phyloP scores from a whole-genome alignment of 225 moss, liverwort and hornwort genomes.

The Bryoerythrophyllum caledonicum region DNA sequence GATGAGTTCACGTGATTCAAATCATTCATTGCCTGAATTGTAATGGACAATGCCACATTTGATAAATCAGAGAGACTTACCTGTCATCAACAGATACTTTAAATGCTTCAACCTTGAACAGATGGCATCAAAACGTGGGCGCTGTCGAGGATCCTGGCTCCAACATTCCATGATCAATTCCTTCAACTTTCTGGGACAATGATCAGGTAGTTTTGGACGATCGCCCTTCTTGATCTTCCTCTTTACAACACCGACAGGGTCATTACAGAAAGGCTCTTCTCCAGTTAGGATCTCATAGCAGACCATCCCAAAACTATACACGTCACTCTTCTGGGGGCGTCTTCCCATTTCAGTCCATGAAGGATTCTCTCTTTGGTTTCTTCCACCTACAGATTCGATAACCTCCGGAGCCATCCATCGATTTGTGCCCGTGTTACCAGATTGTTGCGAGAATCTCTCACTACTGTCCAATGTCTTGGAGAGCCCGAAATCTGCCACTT shows the following conservation, averaged over 20 bases:
- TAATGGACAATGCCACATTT: not conserved
- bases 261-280: not conserved
- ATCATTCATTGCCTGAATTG: not conserved
- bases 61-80: not conserved
- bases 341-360: not conserved
- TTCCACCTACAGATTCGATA: too few relatives aligned
- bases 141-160: not conserved
- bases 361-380: not conserved
- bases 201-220: not conserved
- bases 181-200: not conserved
- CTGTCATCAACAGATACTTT: not conserved
- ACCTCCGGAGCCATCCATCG: constrained; percentile 5
- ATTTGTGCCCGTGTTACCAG: not conserved
- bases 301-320: not conserved
- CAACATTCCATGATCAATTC: not conserved
- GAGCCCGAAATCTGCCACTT: constrained; percentile 4
- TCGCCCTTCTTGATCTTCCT: not conserved
- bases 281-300: not conserved
- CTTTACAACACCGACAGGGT: not conserved
- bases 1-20: too few relatives aligned
- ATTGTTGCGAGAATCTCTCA: not conserved
- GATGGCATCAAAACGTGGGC: not conserved
- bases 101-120: not conserved
- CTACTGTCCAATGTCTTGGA: not conserved
- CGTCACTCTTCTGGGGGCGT: too few relatives aligned